These are phyloP conservation scores for Trametes sanguinea DNA, from an alignment of 768 basidiomycete genomes.

Conservation along the genomic window DNA sequence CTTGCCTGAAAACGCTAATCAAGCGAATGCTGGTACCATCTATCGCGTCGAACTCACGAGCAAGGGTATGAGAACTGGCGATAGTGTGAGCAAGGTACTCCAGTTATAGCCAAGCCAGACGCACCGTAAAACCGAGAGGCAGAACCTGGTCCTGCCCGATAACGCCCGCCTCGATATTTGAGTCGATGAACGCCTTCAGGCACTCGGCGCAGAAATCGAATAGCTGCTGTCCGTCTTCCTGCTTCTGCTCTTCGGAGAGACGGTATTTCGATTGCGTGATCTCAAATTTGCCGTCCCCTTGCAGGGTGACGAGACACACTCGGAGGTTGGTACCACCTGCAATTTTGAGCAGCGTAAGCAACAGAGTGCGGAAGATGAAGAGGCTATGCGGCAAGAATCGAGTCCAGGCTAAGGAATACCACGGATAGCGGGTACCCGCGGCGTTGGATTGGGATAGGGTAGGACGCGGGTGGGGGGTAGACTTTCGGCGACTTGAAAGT, in stretches of 20 bases:
- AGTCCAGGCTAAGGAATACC: no score
- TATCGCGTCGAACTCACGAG: conserved; percentile 53
- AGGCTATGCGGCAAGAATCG: no score
- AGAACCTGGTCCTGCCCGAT: conserved; percentile 58
- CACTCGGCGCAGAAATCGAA: conserved; percentile 99
- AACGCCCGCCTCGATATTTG: conserved; percentile 58
- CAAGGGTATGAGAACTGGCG: conserved; percentile 92
- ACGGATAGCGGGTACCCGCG: no score
- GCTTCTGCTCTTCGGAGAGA: conserved; percentile 96
- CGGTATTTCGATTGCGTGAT: conserved; percentile 98
- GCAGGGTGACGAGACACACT: conserved; percentile 91
- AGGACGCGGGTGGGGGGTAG: no score
- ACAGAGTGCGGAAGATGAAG: no score
- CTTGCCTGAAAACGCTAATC: conserved; percentile 59
- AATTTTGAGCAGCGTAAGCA: no score
- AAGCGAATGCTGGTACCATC: background rate
- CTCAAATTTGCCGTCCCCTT: conserved; percentile 95
- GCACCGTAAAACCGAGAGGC: conserved; percentile 91
- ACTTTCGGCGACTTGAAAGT: no score
- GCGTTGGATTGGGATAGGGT: no score
- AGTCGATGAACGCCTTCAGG: conserved; percentile 83
- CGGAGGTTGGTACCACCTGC: conserved; percentile 95
- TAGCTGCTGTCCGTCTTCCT: conserved; percentile 91
- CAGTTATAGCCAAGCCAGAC: conserved; percentile 30
- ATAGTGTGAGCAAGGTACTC: conserved; percentile 9